Base-by-base conservation (phyloP, 805 yeast genomes). In the Zygotorulaspora florentina region DNA sequence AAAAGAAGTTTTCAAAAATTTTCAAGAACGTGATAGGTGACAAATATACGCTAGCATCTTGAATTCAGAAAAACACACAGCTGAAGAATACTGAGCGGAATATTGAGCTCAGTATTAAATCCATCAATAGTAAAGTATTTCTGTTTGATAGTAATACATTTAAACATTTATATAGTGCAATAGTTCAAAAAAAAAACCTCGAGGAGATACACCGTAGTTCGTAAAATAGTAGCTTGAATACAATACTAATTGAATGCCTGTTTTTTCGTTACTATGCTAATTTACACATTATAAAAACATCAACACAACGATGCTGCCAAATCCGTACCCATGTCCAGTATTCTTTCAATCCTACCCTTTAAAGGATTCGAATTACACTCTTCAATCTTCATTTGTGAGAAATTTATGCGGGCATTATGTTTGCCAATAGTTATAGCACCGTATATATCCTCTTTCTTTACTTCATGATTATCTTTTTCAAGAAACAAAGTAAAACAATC, bases 281-380 rank as follows among this genome's bases (percentile, higher is more conserved):
- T 8, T 8, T 33, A 33, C 20, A n/a, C 15, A 29, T 29, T 29
- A 29, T 29, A 12, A 12, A 13, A 33, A 17, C 3, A 47, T 58
- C 71, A 79, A 39, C 88, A 78, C 28, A 91, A 70, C 2, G 98
- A 96, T 9, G 96, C 89, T 1, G 87, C 93, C 38, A 93, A 70
- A 35, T 78, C 85, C 43, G 84, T 75, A 12, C 95, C 95, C 51
- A 95, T 76, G 36, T 76, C 79, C 48, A 93, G 68, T 16, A 91
- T 83, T 53, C 85, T 90, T 52, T 83, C 87, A 1, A 93, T 81
- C 59, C 99, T 77, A 47, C 87, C 91, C 53, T 80, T 80, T 45
- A 93, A 68, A 1, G 89, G 90, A 45, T 79, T 81, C 1, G 90
- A 83, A 1, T 79, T 67, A 59, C 97, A 87, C 25, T 72, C 74